Base-by-base conservation (phyloP, 1,139 yeast genomes). In the Blastobotrys arbuscula region DNA sequence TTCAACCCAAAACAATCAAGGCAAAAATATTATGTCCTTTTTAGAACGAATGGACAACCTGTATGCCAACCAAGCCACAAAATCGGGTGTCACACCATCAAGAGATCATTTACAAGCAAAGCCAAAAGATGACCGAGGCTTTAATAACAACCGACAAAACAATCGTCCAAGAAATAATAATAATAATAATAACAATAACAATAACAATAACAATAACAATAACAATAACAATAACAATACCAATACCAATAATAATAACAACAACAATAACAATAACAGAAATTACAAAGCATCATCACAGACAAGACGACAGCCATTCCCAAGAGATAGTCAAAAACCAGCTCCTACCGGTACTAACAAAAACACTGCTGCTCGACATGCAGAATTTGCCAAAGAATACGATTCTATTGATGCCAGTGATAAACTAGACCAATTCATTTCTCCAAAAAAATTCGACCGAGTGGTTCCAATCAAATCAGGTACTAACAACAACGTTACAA, bases 11-110 rank as follows among this genome's bases (percentile, higher is more conserved):
- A 16, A 10, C 13, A n/a, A 35, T n/a, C 39, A 35, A 16, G 39
- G 39, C 5, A 35, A 36, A 19, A 13, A 15, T 9, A 38, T 48
- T 24, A 18, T 42, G 43, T 48, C 51, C 33, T 48, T 48, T 41
- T 33, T 48, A 44, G 51, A 48, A 26, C 45, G 51, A n/a, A 48
- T 48, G 51, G 51, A 48, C 30, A 43, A 43, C 19, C 44, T 48
- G 8, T 45, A 48, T 16, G 40, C 46, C 16, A 44, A 37, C 37
- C 42, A 48, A 24, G 34, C 44, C 18, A 34, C 38, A 21, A 41
- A 36, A 19, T 18, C 40, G 8, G 41, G 41, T 7, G 41, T 15
- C 16, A 38, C 12, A 28, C 18, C 39, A 18, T 8, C 4, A 4
- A 18, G 10, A 10, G 39, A 35, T 12, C 24, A 35, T 16, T 12